These are phyloP conservation scores for Russula compacta DNA, from an alignment of 768 basidiomycete genomes.

Conservation along the genomic window DNA sequence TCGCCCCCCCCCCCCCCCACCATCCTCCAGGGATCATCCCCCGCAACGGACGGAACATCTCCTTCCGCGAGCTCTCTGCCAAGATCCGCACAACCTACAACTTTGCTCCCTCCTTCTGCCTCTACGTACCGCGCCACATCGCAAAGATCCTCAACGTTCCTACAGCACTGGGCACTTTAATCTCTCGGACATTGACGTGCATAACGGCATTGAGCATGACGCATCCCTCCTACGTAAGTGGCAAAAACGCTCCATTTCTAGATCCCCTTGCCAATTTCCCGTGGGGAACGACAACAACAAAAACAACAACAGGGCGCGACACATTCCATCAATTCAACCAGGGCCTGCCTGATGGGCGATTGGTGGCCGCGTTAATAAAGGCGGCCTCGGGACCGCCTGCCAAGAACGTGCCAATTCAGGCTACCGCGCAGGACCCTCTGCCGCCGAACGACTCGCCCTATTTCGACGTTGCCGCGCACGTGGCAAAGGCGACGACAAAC, in stretches of 20 bases:
- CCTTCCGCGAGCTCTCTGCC: constrained; percentile 40
- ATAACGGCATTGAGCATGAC: constrained; percentile 72
- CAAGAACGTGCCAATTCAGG: background rate
- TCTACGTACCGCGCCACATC: constrained; percentile 52
- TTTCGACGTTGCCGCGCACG: constrained; percentile 1
- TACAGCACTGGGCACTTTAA: constrained; percentile 54
- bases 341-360: constrained; percentile 35
- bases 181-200: constrained; percentile 56
- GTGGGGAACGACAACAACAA: too few relatives aligned
- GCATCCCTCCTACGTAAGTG: constrained; percentile 50
- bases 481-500: background rate
- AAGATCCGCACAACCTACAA: constrained; percentile 54
- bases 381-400: constrained; percentile 49
- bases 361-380: constrained; percentile 47
- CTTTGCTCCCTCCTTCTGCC: constrained; percentile 58
- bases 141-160: constrained; percentile 48
- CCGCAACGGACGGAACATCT: constrained; percentile 61
- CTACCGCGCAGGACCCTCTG: background rate
- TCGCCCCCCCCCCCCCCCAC: background rate
- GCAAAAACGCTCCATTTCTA: background rate
- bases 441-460: constrained; percentile 9
- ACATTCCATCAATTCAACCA: constrained; percentile 41
- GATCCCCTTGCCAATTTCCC: background rate
- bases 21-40: constrained; percentile 37
- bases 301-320: constrained; percentile 59